phyloP scores from a whole-genome alignment of 495 filamentous ascomycete genomes.

The Pseudomonodictys pantanalensis region DNA sequence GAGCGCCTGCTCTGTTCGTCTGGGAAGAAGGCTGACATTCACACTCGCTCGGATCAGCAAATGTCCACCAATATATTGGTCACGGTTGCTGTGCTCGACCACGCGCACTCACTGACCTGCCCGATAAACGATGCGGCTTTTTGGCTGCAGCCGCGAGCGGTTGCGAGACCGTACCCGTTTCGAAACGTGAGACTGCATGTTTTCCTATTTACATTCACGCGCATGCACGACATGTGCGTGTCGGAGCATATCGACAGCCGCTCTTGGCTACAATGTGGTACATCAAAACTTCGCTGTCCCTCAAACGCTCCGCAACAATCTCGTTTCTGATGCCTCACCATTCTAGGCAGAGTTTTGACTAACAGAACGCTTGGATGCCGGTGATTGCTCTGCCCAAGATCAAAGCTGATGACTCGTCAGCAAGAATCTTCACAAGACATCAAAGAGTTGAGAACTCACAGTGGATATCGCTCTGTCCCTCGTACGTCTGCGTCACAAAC shows the following conservation, averaged over 20 bases:
- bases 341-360: too few relatives aligned
- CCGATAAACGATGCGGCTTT: neutral
- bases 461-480: constrained; percentile 96
- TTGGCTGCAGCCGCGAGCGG: constrained; percentile 15
- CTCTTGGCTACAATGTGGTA: too few relatives aligned
- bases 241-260: too few relatives aligned
- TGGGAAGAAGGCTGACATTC: neutral
- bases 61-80: constrained; percentile 12
- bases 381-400: constrained; percentile 71
- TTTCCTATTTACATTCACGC: constrained; percentile 1
- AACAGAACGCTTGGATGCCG: constrained; percentile 67
- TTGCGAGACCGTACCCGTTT: constrained; percentile 17
- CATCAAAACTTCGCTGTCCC: too few relatives aligned
- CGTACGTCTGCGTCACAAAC: constrained; percentile 97
- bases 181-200: constrained; percentile 26
- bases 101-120: neutral
- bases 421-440: neutral
- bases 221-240: constrained; percentile 10
- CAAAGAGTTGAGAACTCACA: constrained; percentile 54
- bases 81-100: neutral
- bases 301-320: too few relatives aligned
- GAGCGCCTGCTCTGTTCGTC: neutral
- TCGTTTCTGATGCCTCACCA: too few relatives aligned
- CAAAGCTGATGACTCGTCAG: constrained; percentile 48
- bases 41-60: neutral